Evolutionary conservation across 2,329 filamentous ascomycete species (phyloP).

Genomic region (Pseudonectria buxi): DNA sequence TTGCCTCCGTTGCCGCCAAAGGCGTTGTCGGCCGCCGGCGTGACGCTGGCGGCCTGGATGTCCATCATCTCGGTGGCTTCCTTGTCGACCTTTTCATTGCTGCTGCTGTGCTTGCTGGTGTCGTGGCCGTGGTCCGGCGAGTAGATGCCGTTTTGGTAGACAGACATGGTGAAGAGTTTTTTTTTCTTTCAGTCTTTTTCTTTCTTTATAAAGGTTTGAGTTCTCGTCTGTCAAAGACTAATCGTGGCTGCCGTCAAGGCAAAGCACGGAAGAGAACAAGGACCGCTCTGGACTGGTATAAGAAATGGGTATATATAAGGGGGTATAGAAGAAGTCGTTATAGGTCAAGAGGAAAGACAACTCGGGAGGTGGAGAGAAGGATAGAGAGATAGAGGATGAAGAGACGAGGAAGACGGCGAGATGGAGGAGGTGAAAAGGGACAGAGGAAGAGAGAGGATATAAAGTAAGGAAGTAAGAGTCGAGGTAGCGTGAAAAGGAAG

Average conservation of each 20-base stretch:
- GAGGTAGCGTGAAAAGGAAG: slow-evolving; percentile 10
- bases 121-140: slow-evolving; percentile 20
- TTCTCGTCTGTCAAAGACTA: too few relatives aligned
- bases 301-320: too few relatives aligned
- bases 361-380: too few relatives aligned
- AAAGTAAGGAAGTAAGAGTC: slow-evolving; percentile 5
- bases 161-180: slow-evolving; percentile 10
- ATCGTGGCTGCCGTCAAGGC: too few relatives aligned
- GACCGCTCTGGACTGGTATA: too few relatives aligned
- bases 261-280: too few relatives aligned
- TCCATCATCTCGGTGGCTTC: slow-evolving; percentile 6
- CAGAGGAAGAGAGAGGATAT: slow-evolving; percentile 2
- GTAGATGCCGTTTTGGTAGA: slow-evolving; percentile 18
- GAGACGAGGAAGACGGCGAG: too few relatives aligned
- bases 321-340: too few relatives aligned
- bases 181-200: too few relatives aligned
- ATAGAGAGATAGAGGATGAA: too few relatives aligned
- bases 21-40: slow-evolving; percentile 17
- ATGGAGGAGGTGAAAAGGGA: slow-evolving; percentile 1
- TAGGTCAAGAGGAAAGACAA: too few relatives aligned
- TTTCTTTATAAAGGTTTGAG: too few relatives aligned
- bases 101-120: slow-evolving; percentile 20
- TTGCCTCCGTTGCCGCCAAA: slow-evolving; percentile 25
- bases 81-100: slow-evolving; percentile 18
- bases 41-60: slow-evolving; percentile 9